Conservation (phyloP, 371 early-diverging fungal genomes). For the Rhizopus delemar region DNA sequence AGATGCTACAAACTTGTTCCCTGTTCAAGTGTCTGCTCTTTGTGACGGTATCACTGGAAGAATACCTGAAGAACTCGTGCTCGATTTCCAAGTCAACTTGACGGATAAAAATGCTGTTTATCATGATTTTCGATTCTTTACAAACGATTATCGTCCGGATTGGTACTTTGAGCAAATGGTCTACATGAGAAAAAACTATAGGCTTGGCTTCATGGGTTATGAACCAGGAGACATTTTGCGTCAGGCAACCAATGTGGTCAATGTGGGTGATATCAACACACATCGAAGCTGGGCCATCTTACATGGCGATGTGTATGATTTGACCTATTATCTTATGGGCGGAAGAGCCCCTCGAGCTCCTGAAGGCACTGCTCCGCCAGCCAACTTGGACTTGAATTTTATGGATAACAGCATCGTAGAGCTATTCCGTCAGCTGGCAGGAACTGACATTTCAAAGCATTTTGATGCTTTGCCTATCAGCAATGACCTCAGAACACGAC, state of each 20-base stretch:
- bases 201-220: conserved; percentile 38
- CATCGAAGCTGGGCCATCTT: conserved; percentile 49
- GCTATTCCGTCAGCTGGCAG: conserved; percentile 63
- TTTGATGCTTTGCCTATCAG: conserved; percentile 55
- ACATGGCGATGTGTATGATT: conserved; percentile 46
- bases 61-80: conserved; percentile 29
- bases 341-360: conserved; percentile 46
- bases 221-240: conserved; percentile 30
- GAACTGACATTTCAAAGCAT: conserved; percentile 67
- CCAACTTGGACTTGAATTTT: conserved; percentile 62
- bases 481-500: conserved; percentile 34
- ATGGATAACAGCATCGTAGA: conserved; percentile 62
- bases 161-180: conserved; percentile 45
- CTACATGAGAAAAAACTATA: conserved; percentile 31
- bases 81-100: conserved; percentile 35
- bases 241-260: conserved; percentile 37
- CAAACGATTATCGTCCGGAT: conserved; percentile 36
- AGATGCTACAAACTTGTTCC: conserved; percentile 66
- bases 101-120: conserved; percentile 37
- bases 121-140: conserved; percentile 39
- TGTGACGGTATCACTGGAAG: conserved; percentile 34
- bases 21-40: conserved; percentile 61
- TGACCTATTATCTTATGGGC: conserved; percentile 48
- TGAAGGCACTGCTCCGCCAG: conserved; percentile 33
- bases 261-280: conserved; percentile 43